These are phyloP conservation scores for Trypanosoma theileri DNA, from an alignment of 208 protist species.

Conservation along the genomic window DNA sequence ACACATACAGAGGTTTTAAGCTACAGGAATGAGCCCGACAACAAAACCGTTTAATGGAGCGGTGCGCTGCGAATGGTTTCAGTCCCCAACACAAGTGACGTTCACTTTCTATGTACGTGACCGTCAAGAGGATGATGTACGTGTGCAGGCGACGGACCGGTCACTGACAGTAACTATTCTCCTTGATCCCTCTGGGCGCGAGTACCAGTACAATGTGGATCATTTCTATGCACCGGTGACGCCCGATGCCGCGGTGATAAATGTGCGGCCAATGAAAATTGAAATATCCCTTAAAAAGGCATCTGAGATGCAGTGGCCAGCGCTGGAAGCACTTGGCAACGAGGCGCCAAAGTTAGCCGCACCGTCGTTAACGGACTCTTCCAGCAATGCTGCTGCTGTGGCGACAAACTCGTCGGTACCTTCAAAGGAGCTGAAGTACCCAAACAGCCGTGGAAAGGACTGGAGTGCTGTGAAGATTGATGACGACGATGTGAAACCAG, in stretches of 20 bases:
- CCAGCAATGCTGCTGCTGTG: conserved; percentile 10
- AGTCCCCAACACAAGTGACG: conserved; percentile 57
- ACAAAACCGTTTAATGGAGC: conserved; percentile 47
- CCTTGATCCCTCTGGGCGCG: conserved; percentile 57
- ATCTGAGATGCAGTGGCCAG: conserved; percentile 63
- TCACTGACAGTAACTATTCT: conserved; percentile 57
- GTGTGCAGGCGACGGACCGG: conserved; percentile 35
- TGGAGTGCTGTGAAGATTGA: conserved; percentile 74
- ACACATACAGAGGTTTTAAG: neutral
- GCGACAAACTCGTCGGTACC: conserved; percentile 26
- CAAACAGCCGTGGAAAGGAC: conserved; percentile 87
- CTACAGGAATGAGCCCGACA: conserved; percentile 33
- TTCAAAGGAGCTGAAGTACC: conserved; percentile 59
- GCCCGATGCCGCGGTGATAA: conserved; percentile 29
- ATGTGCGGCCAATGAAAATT: conserved; percentile 85
- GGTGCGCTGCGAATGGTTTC: conserved; percentile 91
- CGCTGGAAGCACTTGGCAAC: conserved; percentile 44
- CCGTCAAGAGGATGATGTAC: conserved; percentile 49
- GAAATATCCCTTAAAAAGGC: conserved; percentile 72
- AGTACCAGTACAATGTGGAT: conserved; percentile 69
- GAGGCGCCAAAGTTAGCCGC: conserved; percentile 10
- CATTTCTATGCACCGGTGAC: conserved; percentile 61
- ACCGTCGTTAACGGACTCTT: neutral
- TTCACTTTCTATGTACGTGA: conserved; percentile 91
- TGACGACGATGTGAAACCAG: conserved; percentile 83